Percentiles rank a stretch among this genome's conserved stretches.
Evolutionary conservation across 805 yeast genomes (phyloP).

Genomic region (Teunomyces aglyptinius): DNA sequence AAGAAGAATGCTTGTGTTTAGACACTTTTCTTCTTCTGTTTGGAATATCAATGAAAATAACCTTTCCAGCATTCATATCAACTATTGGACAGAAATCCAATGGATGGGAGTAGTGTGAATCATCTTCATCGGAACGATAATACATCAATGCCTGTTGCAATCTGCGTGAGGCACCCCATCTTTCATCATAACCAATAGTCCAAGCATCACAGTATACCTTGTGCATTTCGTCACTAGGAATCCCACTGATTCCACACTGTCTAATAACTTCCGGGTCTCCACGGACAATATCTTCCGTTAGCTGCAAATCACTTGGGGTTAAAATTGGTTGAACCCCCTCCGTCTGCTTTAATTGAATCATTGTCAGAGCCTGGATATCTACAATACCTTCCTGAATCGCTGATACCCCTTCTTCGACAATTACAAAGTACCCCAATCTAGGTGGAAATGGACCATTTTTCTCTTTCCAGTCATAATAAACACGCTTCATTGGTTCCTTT

Average conservation of each 20-base stretch:
- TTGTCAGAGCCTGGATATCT: constrained; percentile 48
- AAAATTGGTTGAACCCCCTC: constrained; percentile 73
- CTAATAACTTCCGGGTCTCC: constrained; percentile 68
- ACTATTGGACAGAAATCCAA: constrained; percentile 81
- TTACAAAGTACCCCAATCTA: constrained; percentile 64
- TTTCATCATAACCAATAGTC: constrained; percentile 70
- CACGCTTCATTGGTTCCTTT: constrained; percentile 66
- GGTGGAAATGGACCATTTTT: constrained; percentile 60
- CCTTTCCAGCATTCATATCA: constrained; percentile 67
- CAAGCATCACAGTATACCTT: constrained; percentile 64
- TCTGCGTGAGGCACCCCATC: constrained; percentile 76
- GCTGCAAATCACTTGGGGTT: constrained; percentile 64
- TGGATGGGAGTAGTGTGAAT: constrained; percentile 72
- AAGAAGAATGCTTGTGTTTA: constrained; percentile 65
- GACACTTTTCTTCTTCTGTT: constrained; percentile 70
- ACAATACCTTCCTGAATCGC: constrained; percentile 74
- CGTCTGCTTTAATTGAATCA: constrained; percentile 47
- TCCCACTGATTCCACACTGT: constrained; percentile 69
- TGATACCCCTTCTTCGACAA: constrained; percentile 53
- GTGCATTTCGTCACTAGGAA: constrained; percentile 61
- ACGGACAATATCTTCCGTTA: constrained; percentile 65
- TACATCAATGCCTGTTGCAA: constrained; percentile 80
- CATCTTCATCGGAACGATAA: constrained; percentile 74
- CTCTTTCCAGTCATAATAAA: constrained; percentile 65
- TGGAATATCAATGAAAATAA: constrained; percentile 74